A percentile compares a stretch with the other conserved stretches of the same genome.
Evolutionary conservation across 345 rosid genomes (phyloP).

Genomic region (Excoecaria agallocha): DNA sequence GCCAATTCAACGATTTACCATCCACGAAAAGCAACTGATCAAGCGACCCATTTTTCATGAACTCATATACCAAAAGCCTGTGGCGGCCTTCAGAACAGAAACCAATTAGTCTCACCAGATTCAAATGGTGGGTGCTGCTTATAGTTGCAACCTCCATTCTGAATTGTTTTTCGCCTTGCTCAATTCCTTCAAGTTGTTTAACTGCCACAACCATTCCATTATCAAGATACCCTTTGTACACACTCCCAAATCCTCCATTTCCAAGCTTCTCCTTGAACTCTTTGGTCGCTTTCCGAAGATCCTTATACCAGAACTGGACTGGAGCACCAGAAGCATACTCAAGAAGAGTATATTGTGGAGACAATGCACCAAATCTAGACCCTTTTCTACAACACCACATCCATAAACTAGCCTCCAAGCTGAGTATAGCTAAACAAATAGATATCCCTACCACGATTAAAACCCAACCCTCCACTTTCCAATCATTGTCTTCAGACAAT

Average conservation of each 20-base stretch:
- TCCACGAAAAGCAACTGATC: constrained; percentile 22
- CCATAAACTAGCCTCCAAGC: constrained; percentile 49
- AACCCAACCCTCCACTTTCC: constrained; percentile 31
- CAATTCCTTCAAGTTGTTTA: constrained; percentile 34
- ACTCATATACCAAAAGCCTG: constrained; percentile 33
- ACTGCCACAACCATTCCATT: constrained; percentile 27
- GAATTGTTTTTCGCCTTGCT: constrained; percentile 33
- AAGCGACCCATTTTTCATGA: constrained; percentile 30
- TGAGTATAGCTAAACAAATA: constrained; percentile 38
- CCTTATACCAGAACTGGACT: constrained; percentile 26
- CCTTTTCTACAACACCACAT: constrained; percentile 52
- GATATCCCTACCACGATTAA: constrained; percentile 33
- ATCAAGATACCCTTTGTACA: constrained; percentile 24
- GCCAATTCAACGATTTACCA: constrained; percentile 23
- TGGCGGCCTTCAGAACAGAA: constrained; percentile 32
- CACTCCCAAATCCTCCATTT: constrained; percentile 27
- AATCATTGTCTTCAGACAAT: constrained; percentile 3
- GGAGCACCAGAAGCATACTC: constrained; percentile 68
- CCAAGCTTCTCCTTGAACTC: constrained; percentile 35
- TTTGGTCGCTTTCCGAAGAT: constrained; percentile 22
- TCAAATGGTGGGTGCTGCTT: constrained; percentile 36
- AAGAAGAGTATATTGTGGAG: constrained; percentile 53
- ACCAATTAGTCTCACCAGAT: constrained; percentile 29
- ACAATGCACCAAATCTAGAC: constrained; percentile 36
- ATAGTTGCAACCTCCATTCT: constrained; percentile 35